These are phyloP conservation scores for Hypocrella siamensis DNA, from an alignment of 2,329 filamentous ascomycete genomes.

Conservation along the genomic window DNA sequence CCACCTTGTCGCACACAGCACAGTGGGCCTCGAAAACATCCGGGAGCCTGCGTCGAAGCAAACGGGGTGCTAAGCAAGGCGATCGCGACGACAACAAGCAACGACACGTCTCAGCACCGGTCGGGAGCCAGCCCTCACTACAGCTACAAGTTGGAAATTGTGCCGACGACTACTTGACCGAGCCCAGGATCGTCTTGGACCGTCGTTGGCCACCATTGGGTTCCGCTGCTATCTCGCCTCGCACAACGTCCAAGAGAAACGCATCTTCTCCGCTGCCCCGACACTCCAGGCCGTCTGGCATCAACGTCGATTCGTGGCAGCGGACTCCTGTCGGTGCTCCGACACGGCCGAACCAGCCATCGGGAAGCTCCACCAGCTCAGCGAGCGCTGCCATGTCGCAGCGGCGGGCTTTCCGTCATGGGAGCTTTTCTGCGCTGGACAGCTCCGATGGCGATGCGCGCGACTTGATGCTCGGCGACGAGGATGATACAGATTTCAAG, in stretches of 20 bases:
- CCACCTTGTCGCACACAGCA: constrained; percentile 41
- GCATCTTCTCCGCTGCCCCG: constrained; percentile 41
- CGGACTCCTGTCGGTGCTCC: constrained; percentile 25
- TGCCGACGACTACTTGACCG: constrained; percentile 2
- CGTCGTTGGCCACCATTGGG: constrained; percentile 4
- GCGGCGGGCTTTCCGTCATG: constrained; percentile 15
- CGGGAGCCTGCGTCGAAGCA: constrained; percentile 40
- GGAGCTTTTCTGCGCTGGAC: constrained; percentile 41
- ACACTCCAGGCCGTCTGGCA: constrained; percentile 32
- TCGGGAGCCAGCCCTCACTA: constrained; percentile 15
- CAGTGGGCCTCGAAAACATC: constrained; percentile 38
- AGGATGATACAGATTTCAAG: constrained; percentile 64
- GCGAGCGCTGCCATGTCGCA: constrained; percentile 21
- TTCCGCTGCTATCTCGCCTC: constrained; percentile 9
- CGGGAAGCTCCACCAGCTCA: constrained; percentile 25
- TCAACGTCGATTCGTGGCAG: constrained; percentile 36
- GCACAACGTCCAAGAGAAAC: constrained; percentile 23
- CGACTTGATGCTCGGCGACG: constrained; percentile 51
- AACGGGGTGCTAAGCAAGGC: constrained; percentile 28
- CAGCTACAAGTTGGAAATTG: no score
- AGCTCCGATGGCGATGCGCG: constrained; percentile 55
- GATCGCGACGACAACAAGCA: constrained; percentile 25
- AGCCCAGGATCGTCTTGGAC: constrained; percentile 4
- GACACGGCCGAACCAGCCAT: constrained; percentile 25
- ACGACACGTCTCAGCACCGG: constrained; percentile 39